Percentiles rank a stretch among this genome's conserved stretches.
These are phyloP conservation scores for Boletus semigastroideus DNA, from an alignment of 1,284 basidiomycete genomes.

Conservation along the genomic window DNA sequence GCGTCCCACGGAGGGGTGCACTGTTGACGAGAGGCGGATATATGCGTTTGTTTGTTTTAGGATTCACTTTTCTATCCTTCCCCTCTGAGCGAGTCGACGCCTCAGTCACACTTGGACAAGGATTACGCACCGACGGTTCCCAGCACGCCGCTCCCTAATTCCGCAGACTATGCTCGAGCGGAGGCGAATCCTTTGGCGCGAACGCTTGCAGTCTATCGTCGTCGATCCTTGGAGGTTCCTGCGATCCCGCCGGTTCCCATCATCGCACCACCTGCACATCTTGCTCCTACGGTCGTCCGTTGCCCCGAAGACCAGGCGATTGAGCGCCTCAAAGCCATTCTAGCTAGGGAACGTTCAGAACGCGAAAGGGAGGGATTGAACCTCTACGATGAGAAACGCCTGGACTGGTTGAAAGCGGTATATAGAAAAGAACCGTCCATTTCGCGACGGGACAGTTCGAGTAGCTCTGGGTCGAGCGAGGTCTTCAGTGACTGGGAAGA, in stretches of 20 bases:
- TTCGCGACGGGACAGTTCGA: constrained; percentile 10
- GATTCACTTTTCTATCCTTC: constrained; percentile 10
- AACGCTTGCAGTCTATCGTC: constrained; percentile 15
- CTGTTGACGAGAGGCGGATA: background rate
- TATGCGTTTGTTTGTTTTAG: constrained; percentile 10
- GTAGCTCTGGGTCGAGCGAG: constrained; percentile 17
- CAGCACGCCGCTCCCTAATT: constrained; percentile 28
- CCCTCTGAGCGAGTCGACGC: background rate
- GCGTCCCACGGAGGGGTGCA: background rate
- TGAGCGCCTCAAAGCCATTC: constrained; percentile 39
- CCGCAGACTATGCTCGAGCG: constrained; percentile 24
- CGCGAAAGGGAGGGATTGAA: constrained; percentile 36
- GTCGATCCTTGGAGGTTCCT: constrained; percentile 2
- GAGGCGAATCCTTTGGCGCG: constrained; percentile 26
- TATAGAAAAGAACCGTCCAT: background rate
- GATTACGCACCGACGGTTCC: constrained; percentile 22
- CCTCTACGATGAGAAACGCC: constrained; percentile 15
- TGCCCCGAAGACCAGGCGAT: constrained; percentile 44
- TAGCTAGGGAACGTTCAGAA: constrained; percentile 42
- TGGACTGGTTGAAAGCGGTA: background rate
- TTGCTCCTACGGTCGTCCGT: constrained; percentile 31
- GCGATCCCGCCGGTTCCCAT: constrained; percentile 42
- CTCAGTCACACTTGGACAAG: background rate
- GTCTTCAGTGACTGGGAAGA: constrained; percentile 19
- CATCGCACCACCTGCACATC: constrained; percentile 49